Conservation (phyloP, 1,284 basidiomycete species). For the Ustilago sp. region DNA sequence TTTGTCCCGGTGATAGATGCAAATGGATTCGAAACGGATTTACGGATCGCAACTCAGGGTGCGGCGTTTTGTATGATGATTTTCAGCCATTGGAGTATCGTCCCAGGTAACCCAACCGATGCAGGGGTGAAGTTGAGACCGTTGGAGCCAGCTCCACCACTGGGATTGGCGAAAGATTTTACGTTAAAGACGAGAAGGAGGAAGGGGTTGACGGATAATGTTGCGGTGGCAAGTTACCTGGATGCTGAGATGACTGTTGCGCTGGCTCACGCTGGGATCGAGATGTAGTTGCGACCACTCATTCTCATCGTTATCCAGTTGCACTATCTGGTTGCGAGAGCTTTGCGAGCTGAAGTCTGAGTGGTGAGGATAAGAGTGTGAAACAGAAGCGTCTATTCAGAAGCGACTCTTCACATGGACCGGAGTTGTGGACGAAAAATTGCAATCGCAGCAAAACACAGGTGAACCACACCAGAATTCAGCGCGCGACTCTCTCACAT, state of each 20-base stretch:
- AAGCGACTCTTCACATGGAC: too few relatives aligned
- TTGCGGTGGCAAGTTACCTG: slow-evolving; percentile 60
- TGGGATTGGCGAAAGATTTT: slow-evolving; percentile 80
- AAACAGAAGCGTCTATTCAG: too few relatives aligned
- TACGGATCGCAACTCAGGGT: slow-evolving; percentile 95
- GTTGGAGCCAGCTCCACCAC: slow-evolving; percentile 94
- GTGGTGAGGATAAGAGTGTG: too few relatives aligned
- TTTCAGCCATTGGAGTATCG: slow-evolving; percentile 98
- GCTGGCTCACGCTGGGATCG: slow-evolving; percentile 62
- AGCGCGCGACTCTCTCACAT: too few relatives aligned
- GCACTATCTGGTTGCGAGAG: too few relatives aligned
- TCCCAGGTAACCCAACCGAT: slow-evolving; percentile 97
- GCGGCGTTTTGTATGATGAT: slow-evolving; percentile 96
- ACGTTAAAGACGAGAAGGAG: slow-evolving; percentile 94
- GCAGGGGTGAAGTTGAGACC: slow-evolving; percentile 93
- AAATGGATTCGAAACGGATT: slow-evolving; percentile 98
- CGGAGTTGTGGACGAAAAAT: too few relatives aligned
- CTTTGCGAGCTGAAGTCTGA: too few relatives aligned
- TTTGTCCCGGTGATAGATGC: slow-evolving; percentile 98
- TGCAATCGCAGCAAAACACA: too few relatives aligned
- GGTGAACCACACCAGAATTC: too few relatives aligned
- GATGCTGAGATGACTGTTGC: slow-evolving; percentile 67
- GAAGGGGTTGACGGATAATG: slow-evolving; percentile 73
- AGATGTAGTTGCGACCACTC: slow-evolving; percentile 26
- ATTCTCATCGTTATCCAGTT: too few relatives aligned